A percentile compares a stretch with the other conserved stretches of the same genome.
These are phyloP conservation scores for Endocladia muricata DNA, from an alignment of 31 red algal genomes.

Conservation along the genomic window DNA sequence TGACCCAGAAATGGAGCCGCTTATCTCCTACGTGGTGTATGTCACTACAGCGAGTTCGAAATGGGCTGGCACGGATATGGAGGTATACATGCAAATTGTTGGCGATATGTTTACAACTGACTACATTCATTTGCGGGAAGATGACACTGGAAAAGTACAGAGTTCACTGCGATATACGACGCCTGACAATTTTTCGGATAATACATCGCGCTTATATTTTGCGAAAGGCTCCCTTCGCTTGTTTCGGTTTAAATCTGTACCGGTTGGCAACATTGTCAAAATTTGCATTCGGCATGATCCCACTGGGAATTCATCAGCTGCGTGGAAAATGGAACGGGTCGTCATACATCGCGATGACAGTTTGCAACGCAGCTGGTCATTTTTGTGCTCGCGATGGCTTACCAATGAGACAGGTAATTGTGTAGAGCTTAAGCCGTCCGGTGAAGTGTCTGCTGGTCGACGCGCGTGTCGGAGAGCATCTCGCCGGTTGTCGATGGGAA, in stretches of 20 bases:
- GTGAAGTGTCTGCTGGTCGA: slow-evolving; percentile 44
- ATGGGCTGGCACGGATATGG: slow-evolving; percentile 7
- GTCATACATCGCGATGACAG: slow-evolving; percentile 53
- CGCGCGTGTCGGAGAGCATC: slow-evolving; percentile 40
- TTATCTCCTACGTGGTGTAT: background rate
- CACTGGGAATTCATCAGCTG: slow-evolving; percentile 25
- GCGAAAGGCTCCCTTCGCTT: slow-evolving; percentile 49
- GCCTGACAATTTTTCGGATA: background rate
- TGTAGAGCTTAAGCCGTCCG: slow-evolving; percentile 59
- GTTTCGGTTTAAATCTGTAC: slow-evolving; percentile 37
- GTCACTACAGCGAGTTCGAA: slow-evolving; percentile 17
- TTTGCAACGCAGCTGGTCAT: slow-evolving; percentile 60
- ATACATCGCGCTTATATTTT: slow-evolving; percentile 7
- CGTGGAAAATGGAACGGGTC: slow-evolving; percentile 70
- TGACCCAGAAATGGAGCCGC: background rate
- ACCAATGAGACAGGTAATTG: slow-evolving; percentile 50
- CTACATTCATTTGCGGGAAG: slow-evolving; percentile 6
- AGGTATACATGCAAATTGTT: slow-evolving; percentile 1
- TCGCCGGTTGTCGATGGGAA: slow-evolving; percentile 27
- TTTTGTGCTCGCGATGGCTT: slow-evolving; percentile 61
- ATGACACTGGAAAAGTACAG: background rate
- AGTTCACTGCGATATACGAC: slow-evolving; percentile 5
- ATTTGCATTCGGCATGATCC: slow-evolving; percentile 67
- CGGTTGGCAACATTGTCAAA: slow-evolving; percentile 73
- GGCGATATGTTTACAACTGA: slow-evolving; percentile 13